Base-by-base conservation (phyloP, 1,139 yeast genomes). In the Lodderomyces margitis region DNA sequence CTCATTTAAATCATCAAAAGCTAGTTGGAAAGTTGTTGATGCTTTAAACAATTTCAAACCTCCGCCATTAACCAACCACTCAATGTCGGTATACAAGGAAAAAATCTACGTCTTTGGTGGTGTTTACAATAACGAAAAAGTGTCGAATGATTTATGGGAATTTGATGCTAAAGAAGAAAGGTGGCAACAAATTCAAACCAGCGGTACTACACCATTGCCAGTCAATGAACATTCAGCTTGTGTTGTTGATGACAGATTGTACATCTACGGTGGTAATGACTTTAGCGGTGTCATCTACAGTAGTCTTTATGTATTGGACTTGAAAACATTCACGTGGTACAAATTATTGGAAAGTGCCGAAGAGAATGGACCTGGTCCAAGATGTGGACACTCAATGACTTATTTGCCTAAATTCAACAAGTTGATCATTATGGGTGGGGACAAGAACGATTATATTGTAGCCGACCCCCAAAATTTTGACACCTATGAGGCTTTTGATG, bases 301-400 rank as follows among this genome's bases (percentile, higher is more conserved):
- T 52, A 76, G 81, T 23, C 74, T 89, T 43, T 80, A 80, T 54
- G 84, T 91, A n/a, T 78, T 92, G 53, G 89, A 88, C 56, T 69
- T 92, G 52, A 73, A 81, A 42, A 77, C 87, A 12, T 71, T 78
- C 38, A 80, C 80, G 37, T 88, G 96, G 96, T 79, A 78, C 51
- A 80, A 81, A 46, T 75, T 87, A 54, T 75, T 72, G 46, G 58
- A 68, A 8, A 48, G 56, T 21, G 68, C 72, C 25, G 64, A 64
- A 19, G 54, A 52, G 21, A 56, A 62, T 44, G 73, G 76, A 9
- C 97, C 98, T 3, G 85, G 91, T 36, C 81, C 95, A 15, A 79
- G 97, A 53, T 87, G 95, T 48, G 98, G 98, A n/a, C 98, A 92
- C 62, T 81, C 96, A 8, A 71, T 92, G 70, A 83, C 97, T 2